Evolutionary conservation across 768 basidiomycete genomes (phyloP), one percentile per base, ranked within the genome.

Genomic region (Boletellus emodensis): DNA sequence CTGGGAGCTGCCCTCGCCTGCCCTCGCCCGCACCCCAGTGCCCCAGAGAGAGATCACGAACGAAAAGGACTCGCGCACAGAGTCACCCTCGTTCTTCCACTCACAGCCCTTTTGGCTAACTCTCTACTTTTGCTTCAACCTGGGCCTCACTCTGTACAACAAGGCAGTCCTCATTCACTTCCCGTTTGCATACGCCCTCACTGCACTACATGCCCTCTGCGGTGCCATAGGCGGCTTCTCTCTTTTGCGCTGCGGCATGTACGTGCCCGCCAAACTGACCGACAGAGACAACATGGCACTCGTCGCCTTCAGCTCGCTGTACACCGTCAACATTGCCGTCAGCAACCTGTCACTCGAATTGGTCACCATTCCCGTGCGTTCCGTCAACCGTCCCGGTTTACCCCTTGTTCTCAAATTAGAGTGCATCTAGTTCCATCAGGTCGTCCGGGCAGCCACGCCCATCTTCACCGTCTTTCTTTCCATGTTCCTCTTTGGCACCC

Each of bases 181-280:
- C 64, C 96, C 96, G 0, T 98, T 91, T 61, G 94, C 95, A 3
- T 98, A 97, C 75, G 89, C 92, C 2, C 78, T 99, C 20, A 97
- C 95, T 2, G 94, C 93, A 6, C 59, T 96, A 5, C 95, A 98
- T 63, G 87, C 95, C 4, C 74, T 97, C 12, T 90, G 85, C 55
- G 92, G 94, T 0, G 80, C 85, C 22, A 68, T 90, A 15, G 96
- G 96, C 12, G 88, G 88, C n/a, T 77, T 77, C 52, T 49, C 84
- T 20, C 75, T 91, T 2, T 70, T 86, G 13, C 75, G 79, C 40
- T 68, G 73, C 35, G 82, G 83, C 1, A 56, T 74, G 17, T 90
- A 84, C 62, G 72, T 71, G 0, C 84, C 85, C 14, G 78, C 82
- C 28, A 72, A 74, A 24, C 67, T 88, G 15, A 74, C 72, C 9